These are phyloP conservation scores for Aurinia saxatilis DNA, from an alignment of 345 rosid species.

Conservation along the genomic window DNA sequence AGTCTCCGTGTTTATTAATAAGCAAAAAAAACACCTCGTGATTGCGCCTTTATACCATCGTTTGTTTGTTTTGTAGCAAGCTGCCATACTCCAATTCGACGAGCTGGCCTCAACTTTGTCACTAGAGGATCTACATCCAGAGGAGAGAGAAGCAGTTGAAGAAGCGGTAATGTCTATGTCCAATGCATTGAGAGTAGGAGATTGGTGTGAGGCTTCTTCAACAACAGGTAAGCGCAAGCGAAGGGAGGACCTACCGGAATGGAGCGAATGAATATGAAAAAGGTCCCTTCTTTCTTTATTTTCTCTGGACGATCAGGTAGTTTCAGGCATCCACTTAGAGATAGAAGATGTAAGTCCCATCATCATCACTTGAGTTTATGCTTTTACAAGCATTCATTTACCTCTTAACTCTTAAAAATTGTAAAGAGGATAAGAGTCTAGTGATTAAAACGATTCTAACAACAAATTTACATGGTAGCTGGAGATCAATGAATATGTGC, in stretches of 20 bases:
- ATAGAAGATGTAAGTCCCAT: slow-evolving; percentile 12
- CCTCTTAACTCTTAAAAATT: neutral
- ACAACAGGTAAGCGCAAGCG: slow-evolving; percentile 24
- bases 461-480: neutral
- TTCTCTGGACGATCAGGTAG: neutral
- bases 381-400: neutral
- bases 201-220: slow-evolving; percentile 26
- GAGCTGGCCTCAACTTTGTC: slow-evolving; percentile 32
- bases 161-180: slow-evolving; percentile 32
- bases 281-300: neutral
- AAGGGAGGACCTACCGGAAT: slow-evolving; percentile 28
- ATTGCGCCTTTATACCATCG: neutral
- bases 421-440: neutral
- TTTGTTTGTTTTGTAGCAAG: slow-evolving; percentile 22
- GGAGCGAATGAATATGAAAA: slow-evolving; percentile 20
- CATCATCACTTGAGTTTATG: neutral
- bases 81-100: slow-evolving; percentile 35
- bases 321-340: neutral
- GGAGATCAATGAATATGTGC: slow-evolving; percentile 1
- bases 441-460: neutral
- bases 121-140: slow-evolving; percentile 29
- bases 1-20: neutral
- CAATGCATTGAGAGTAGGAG: slow-evolving; percentile 32
- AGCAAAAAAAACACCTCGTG: neutral
- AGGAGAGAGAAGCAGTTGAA: slow-evolving; percentile 29